Conservation (phyloP, 148 eudicot species). For the Camellia lanceoleosa region DNA sequence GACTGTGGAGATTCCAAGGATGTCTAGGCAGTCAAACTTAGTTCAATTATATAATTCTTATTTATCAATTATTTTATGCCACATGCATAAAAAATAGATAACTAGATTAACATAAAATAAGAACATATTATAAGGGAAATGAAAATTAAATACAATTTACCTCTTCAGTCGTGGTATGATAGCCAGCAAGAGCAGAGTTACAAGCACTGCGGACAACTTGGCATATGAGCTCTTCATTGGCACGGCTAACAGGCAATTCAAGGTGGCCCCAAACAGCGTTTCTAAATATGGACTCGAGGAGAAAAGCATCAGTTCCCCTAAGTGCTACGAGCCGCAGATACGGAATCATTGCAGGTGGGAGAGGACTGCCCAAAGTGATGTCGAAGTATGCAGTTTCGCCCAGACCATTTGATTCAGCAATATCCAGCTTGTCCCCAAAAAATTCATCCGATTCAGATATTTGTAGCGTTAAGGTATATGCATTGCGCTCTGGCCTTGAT, state of each 20-base stretch:
- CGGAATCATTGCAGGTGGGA: slow-evolving; percentile 69
- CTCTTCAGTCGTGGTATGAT: slow-evolving; percentile 75
- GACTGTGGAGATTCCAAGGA: too few species aligned
- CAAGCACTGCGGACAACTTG: slow-evolving; percentile 70
- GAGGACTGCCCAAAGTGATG: slow-evolving; percentile 61
- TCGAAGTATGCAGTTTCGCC: slow-evolving; percentile 83
- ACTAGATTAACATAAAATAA: background rate
- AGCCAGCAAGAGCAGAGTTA: slow-evolving; percentile 71
- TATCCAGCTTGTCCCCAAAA: slow-evolving; percentile 85
- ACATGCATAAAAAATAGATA: too few species aligned
- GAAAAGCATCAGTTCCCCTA: slow-evolving; percentile 81
- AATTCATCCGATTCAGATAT: slow-evolving; percentile 80
- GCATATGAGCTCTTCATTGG: slow-evolving; percentile 84
- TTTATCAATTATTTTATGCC: too few species aligned
- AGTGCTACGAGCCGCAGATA: slow-evolving; percentile 83
- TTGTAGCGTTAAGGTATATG: slow-evolving; percentile 77
- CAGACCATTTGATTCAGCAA: slow-evolving; percentile 78
- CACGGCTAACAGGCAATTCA: slow-evolving; percentile 72
- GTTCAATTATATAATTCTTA: background rate
- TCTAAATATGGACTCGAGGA: slow-evolving; percentile 80
- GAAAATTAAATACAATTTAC: slow-evolving; percentile 28
- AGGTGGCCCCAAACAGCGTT: slow-evolving; percentile 74
- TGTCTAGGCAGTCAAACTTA: background rate
- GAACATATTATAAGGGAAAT: background rate
- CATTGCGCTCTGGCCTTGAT: slow-evolving; percentile 53